A percentile compares a stretch with the other conserved stretches of the same genome.
phyloP scores from a whole-genome alignment of 345 rosid species.

The Melaleuca alternifolia region DNA sequence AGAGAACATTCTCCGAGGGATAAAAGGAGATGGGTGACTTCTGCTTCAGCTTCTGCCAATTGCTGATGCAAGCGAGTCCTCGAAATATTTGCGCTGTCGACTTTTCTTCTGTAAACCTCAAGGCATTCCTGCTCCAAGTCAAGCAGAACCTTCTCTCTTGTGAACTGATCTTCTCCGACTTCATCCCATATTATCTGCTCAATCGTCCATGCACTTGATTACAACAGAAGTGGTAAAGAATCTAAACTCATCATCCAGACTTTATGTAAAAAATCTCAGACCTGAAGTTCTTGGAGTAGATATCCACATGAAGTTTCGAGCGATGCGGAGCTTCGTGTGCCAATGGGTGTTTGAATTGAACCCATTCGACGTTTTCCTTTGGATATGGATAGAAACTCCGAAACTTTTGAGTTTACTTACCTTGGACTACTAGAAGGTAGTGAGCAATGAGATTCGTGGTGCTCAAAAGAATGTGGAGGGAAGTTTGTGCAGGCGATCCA shows the following conservation, averaged over 20 bases:
- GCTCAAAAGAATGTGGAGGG: not conserved
- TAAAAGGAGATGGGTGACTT: constrained; percentile 86
- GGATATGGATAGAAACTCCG: not conserved
- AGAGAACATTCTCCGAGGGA: constrained; percentile 93
- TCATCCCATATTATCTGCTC: constrained; percentile 96
- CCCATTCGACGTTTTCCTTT: constrained; percentile 30
- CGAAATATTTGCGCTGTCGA: constrained; percentile 82
- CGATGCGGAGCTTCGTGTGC: constrained; percentile 52
- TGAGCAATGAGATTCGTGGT: constrained; percentile 10
- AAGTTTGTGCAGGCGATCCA: not conserved
- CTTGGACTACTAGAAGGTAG: constrained; percentile 3
- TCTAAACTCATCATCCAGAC: not conserved
- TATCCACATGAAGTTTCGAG: constrained; percentile 80
- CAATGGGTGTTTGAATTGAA: constrained; percentile 49
- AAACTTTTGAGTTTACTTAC: not conserved
- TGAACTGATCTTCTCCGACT: constrained; percentile 76
- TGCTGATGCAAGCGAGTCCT: constrained; percentile 97
- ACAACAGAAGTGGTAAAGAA: not conserved
- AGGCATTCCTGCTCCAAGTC: constrained; percentile 88
- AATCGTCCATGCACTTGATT: not conserved
- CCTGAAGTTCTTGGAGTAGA: constrained; percentile 86
- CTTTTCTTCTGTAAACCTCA: constrained; percentile 89
- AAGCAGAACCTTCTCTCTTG: constrained; percentile 73
- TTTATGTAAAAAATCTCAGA: constrained; percentile 10
- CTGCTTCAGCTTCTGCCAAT: constrained; percentile 95